Conservation (phyloP, 1,284 basidiomycete species). For the Ganoderma leucocontextum region DNA sequence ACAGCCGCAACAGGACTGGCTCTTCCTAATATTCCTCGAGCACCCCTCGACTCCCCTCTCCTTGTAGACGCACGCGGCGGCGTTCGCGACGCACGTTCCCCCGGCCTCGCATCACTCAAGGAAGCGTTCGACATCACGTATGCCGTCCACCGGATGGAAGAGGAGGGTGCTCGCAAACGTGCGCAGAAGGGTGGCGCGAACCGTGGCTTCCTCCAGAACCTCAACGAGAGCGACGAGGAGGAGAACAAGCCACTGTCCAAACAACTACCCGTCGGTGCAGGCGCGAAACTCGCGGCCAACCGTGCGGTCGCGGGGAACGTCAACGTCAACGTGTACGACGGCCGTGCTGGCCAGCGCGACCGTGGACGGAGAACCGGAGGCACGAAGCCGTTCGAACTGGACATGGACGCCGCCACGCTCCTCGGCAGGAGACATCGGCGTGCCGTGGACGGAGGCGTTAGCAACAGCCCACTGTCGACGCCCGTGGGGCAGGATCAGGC, state of each 20-base stretch:
- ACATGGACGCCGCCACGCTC: conserved; percentile 85
- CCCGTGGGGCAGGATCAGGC: conserved; percentile 10
- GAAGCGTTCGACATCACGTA: conserved; percentile 99
- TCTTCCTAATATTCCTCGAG: conserved; percentile 49
- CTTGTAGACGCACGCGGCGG: conserved; percentile 83
- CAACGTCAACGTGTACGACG: conserved; percentile 63
- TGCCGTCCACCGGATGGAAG: conserved; percentile 99
- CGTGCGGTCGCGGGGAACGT: conserved; percentile 44
- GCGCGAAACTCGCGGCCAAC: conserved; percentile 47
- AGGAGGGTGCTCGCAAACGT: conserved; percentile 89
- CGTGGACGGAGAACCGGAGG: conserved; percentile 48
- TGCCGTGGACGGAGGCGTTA: conserved; percentile 37
- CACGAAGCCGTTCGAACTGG: conserved; percentile 75
- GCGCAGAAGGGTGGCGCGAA: conserved; percentile 85
- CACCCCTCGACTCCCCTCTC: conserved; percentile 88
- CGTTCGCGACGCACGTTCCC: conserved; percentile 89
- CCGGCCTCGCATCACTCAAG: conserved; percentile 91
- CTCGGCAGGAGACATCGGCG: conserved; percentile 75
- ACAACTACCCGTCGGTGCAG: conserved; percentile 38
- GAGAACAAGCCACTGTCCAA: conserved; percentile 58
- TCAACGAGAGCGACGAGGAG: conserved; percentile 95
- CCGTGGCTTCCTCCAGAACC: conserved; percentile 82
- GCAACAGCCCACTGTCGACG: conserved; percentile 34
- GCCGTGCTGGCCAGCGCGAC: conserved; percentile 82
- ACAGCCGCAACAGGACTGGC: conserved; percentile 70